These are phyloP conservation scores for Podosphaera leucotricha DNA, from an alignment of 2,329 filamentous ascomycete genomes.

Conservation along the genomic window DNA sequence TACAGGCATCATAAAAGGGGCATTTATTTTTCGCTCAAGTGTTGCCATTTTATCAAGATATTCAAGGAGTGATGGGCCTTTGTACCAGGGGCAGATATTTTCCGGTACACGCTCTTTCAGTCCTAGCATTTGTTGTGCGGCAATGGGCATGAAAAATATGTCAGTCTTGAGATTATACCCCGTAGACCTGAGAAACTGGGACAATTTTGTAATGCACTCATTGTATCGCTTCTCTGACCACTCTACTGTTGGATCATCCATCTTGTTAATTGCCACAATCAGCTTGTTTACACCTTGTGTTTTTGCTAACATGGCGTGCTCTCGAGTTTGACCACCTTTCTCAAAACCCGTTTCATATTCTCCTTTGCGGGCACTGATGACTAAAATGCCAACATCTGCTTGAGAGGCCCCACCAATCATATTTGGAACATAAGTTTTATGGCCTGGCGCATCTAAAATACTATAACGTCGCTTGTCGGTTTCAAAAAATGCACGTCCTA, in stretches of 20 bases:
- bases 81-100: slow-evolving; percentile 58
- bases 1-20: slow-evolving; percentile 98
- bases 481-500: slow-evolving; percentile 99
- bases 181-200: slow-evolving; percentile 99
- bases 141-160: slow-evolving; percentile 99
- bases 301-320: slow-evolving; percentile 99
- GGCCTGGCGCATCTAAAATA: slow-evolving; percentile 91
- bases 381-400: slow-evolving; percentile 98
- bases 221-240: slow-evolving; percentile 92
- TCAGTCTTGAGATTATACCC: slow-evolving; percentile 98
- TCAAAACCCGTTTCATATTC: slow-evolving; percentile 99
- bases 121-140: slow-evolving; percentile 96
- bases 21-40: slow-evolving; percentile 85
- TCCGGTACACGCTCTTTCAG: slow-evolving; percentile 68
- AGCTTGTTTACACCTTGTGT: slow-evolving; percentile 99
- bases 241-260: slow-evolving; percentile 99
- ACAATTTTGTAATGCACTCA: slow-evolving; percentile 99
- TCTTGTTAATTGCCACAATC: slow-evolving; percentile 99
- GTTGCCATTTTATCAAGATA: slow-evolving; percentile 87
- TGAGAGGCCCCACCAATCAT: slow-evolving; percentile 99
- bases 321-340: slow-evolving; percentile 99
- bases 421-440: slow-evolving; percentile 99
- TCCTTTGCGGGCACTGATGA: slow-evolving; percentile 99
- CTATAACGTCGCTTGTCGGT: too few species aligned
- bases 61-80: slow-evolving; percentile 76